Evolutionary conservation across 768 basidiomycete genomes (phyloP).

Genomic region (Leccinum boreale): DNA sequence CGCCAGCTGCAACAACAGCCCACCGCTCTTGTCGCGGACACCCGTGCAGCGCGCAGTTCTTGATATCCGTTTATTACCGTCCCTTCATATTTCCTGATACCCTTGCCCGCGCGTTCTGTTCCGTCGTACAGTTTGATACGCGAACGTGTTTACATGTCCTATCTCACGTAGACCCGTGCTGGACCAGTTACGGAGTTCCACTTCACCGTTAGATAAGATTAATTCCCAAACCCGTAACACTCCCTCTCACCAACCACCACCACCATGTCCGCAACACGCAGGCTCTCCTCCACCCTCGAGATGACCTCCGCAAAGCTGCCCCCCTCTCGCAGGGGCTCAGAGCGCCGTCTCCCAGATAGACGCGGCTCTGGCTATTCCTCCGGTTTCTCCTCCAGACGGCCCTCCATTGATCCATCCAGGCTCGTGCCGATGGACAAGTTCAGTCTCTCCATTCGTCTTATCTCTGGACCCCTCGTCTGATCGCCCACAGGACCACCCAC

Average conservation of each 20-base stretch:
- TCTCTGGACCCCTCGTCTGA: slow-evolving; percentile 2
- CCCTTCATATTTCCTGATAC: slow-evolving; percentile 25
- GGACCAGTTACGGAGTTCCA: background rate
- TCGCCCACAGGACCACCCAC: slow-evolving; percentile 41
- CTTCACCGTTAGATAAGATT: slow-evolving; percentile 10
- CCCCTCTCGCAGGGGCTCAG: slow-evolving; percentile 44
- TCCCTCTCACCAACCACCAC: slow-evolving; percentile 7
- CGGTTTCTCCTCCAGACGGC: slow-evolving; percentile 54
- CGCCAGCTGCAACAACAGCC: slow-evolving; percentile 29
- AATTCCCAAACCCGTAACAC: slow-evolving; percentile 1
- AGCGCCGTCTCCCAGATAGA: slow-evolving; percentile 43
- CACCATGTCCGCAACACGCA: slow-evolving; percentile 24
- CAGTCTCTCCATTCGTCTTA: slow-evolving; percentile 12
- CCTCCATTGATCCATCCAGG: slow-evolving; percentile 75
- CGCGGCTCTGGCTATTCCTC: slow-evolving; percentile 44
- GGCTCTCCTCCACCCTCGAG: slow-evolving; percentile 27
- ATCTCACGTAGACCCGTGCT: slow-evolving; percentile 4
- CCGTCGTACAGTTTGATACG: slow-evolving; percentile 5
- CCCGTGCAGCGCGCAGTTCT: slow-evolving; percentile 15
- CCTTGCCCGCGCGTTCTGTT: slow-evolving; percentile 23
- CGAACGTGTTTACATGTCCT: background rate
- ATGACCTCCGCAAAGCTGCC: slow-evolving; percentile 31
- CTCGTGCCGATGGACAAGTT: slow-evolving; percentile 82
- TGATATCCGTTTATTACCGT: slow-evolving; percentile 30
- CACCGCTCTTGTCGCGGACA: slow-evolving; percentile 8